Conservation (phyloP, 345 rosid species). For the Melaleuca quinquenervia region DNA sequence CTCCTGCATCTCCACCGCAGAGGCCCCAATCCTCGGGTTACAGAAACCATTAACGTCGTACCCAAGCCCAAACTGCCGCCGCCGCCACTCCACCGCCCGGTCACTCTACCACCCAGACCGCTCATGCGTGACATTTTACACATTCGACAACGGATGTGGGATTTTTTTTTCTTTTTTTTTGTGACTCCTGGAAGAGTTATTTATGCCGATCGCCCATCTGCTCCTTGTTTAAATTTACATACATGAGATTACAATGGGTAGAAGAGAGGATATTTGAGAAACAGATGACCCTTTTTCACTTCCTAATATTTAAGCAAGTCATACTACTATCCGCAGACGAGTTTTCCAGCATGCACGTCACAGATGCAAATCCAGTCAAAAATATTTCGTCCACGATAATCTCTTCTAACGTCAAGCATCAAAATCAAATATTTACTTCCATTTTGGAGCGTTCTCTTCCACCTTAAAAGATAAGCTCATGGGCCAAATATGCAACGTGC, state of each 20-base stretch:
- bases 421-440: not conserved
- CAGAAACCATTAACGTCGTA: not conserved
- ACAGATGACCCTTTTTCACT: not conserved
- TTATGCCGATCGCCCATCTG: not conserved
- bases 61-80: not conserved
- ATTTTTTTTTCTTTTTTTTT: no score
- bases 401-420: not conserved
- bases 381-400: not conserved
- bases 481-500: not conserved
- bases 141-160: rapidly evolving
- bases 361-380: not conserved
- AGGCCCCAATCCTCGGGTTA: not conserved
- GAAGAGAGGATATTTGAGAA: not conserved
- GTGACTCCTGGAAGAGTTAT: not conserved
- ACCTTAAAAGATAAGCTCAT: not conserved
- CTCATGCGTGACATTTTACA: not conserved
- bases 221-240: not conserved
- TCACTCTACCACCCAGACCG: not conserved
- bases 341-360: not conserved
- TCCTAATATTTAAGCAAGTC: not conserved
- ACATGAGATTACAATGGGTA: not conserved
- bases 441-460: not conserved
- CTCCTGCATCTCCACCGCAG: not conserved
- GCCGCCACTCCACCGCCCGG: not conserved
- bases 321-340: not conserved